These are phyloP conservation scores for Sistotremastrum niveocremeum DNA, from an alignment of 768 basidiomycete genomes.

Conservation along the genomic window DNA sequence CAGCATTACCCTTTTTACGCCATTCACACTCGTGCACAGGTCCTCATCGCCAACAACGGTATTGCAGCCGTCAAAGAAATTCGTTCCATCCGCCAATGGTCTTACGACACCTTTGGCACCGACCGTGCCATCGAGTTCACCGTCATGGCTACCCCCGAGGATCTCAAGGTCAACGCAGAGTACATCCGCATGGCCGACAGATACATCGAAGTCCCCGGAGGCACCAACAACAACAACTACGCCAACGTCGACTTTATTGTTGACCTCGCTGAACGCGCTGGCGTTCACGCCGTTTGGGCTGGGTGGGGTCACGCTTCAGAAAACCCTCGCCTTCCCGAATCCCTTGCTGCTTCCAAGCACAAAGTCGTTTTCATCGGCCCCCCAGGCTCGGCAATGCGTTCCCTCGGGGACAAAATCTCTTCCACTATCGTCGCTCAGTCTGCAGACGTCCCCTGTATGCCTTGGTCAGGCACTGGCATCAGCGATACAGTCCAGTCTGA, in stretches of 20 bases:
- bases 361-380: slow-evolving; percentile 99
- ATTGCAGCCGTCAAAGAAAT: slow-evolving; percentile 99
- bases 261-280: slow-evolving; percentile 92
- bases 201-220: slow-evolving; percentile 97
- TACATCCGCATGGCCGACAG: slow-evolving; percentile 99
- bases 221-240: slow-evolving; percentile 98
- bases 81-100: slow-evolving; percentile 97
- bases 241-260: slow-evolving; percentile 99
- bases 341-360: slow-evolving; percentile 79
- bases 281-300: slow-evolving; percentile 99
- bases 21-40: slow-evolving; percentile 30
- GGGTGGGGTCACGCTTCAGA: slow-evolving; percentile 99
- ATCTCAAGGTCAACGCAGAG: slow-evolving; percentile 96
- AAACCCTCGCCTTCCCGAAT: slow-evolving; percentile 93
- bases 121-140: slow-evolving; percentile 97
- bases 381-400: slow-evolving; percentile 97
- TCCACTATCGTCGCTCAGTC: slow-evolving; percentile 98
- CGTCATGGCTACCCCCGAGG: slow-evolving; percentile 99
- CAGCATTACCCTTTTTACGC: slow-evolving; percentile 1
- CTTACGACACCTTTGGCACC: slow-evolving; percentile 95
- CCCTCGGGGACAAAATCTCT: slow-evolving; percentile 98
- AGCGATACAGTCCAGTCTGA: slow-evolving; percentile 72
- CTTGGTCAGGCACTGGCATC: slow-evolving; percentile 96
- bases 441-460: slow-evolving; percentile 93
- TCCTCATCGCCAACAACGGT: slow-evolving; percentile 98